These are phyloP conservation scores for Rhododendron molle DNA, from an alignment of 148 eudicot genomes.

Conservation along the genomic window DNA sequence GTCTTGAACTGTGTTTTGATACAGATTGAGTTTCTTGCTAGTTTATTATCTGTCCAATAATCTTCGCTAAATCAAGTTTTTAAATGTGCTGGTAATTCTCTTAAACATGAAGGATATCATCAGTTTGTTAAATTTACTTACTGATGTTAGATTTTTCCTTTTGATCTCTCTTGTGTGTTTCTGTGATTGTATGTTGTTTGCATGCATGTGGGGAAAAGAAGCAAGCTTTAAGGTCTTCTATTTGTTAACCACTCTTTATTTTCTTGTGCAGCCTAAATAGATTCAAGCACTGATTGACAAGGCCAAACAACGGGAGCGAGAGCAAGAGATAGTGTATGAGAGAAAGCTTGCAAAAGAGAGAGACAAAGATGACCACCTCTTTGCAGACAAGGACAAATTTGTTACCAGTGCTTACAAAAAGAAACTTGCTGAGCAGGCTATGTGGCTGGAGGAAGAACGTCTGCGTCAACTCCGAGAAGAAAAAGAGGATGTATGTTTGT, in stretches of 20 bases:
- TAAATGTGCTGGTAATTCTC: not conserved
- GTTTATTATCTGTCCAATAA: not conserved
- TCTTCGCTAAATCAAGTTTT: not conserved
- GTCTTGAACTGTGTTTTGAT: not conserved
- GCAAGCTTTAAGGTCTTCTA: not conserved
- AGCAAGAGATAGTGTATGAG: conserved; percentile 82
- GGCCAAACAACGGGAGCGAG: conserved; percentile 71
- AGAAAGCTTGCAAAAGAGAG: conserved; percentile 93
- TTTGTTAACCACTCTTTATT: not conserved
- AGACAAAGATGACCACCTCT: conserved; percentile 75
- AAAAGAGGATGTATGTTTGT: conserved; percentile 70
- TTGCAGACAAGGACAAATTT: conserved; percentile 82
- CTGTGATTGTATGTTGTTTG: not conserved
- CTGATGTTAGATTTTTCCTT: not conserved
- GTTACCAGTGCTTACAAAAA: conserved; percentile 82
- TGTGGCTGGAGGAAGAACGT: conserved; percentile 82
- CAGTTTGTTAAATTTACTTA: not conserved
- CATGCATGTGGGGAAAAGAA: not conserved
- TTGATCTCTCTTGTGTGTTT: not conserved
- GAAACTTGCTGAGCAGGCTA: conserved; percentile 87
- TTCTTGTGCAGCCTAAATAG: conserved; percentile 62
- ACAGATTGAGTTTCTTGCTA: not conserved
- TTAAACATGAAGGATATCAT: not conserved
- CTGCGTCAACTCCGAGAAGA: conserved; percentile 70
- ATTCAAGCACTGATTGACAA: conserved; percentile 63